Conservation (phyloP, 2,329 filamentous ascomycete genomes). For the Tolypocladium tropicale region DNA sequence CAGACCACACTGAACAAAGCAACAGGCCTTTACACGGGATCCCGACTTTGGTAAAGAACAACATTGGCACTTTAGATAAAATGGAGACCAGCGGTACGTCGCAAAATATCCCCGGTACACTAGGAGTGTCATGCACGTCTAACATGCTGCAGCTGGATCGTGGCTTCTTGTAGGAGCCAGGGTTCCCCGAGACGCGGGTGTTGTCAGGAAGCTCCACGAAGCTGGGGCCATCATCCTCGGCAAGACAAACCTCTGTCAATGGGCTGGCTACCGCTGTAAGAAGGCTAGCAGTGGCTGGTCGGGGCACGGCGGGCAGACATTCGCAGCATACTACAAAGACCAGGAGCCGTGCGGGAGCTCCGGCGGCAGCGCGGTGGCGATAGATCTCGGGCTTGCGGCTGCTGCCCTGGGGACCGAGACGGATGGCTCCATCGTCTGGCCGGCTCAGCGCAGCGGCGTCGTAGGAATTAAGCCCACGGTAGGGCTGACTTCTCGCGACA, state of each 20-base stretch:
- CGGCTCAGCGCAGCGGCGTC: not conserved
- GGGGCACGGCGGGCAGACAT: constrained; percentile 50
- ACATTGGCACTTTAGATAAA: constrained; percentile 49
- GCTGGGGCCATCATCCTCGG: constrained; percentile 53
- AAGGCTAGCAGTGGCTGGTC: constrained; percentile 56
- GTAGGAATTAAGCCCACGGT: not conserved
- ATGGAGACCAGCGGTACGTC: constrained; percentile 42
- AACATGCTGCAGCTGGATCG: constrained; percentile 33
- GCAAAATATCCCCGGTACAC: not conserved
- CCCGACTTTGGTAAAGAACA: constrained; percentile 56
- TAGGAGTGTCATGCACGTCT: not conserved
- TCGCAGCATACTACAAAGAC: constrained; percentile 47
- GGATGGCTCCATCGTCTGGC: constrained; percentile 25
- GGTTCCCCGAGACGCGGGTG: constrained; percentile 43
- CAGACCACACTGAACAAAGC: not conserved
- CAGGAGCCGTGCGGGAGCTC: constrained; percentile 54
- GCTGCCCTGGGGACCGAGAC: constrained; percentile 49
- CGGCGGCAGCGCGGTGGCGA: constrained; percentile 49
- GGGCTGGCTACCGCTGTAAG: constrained; percentile 46
- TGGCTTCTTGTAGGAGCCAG: constrained; percentile 45
- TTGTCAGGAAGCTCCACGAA: constrained; percentile 46
- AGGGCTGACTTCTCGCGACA: not conserved
- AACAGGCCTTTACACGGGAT: constrained; percentile 46
- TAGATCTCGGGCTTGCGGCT: constrained; percentile 47
- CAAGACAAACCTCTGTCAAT: constrained; percentile 53